phyloP scores from a whole-genome alignment of 2,329 filamentous ascomycete genomes.

The Cryphonectria radicalis region DNA sequence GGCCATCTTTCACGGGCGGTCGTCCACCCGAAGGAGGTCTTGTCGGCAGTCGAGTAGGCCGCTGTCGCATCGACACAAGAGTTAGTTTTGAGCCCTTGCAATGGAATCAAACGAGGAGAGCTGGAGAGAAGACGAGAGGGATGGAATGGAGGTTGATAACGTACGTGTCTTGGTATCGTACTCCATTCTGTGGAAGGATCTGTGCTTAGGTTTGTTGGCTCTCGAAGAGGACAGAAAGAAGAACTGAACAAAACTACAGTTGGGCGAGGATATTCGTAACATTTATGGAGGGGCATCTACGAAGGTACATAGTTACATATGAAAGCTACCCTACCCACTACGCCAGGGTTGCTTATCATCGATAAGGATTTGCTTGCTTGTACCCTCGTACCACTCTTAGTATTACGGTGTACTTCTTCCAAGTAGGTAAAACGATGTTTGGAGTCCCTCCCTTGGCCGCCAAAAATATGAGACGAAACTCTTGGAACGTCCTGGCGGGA shows the following conservation, averaged over 20 bases:
- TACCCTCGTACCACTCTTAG: not conserved
- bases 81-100: not conserved
- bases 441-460: no score
- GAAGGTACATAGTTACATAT: not conserved
- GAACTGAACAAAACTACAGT: not conserved
- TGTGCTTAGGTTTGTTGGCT: not conserved
- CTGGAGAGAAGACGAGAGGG: constrained; percentile 5
- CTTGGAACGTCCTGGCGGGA: not conserved
- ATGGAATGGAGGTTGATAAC: constrained; percentile 37
- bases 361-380: constrained; percentile 2
- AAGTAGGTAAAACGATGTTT: not conserved
- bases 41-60: constrained; percentile 78
- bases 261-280: not conserved
- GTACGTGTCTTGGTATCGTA: constrained; percentile 74
- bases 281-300: constrained; percentile 13
- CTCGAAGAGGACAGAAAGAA: not conserved
- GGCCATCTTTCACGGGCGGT: constrained; percentile 92
- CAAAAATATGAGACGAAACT: constrained; percentile 12
- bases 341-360: constrained; percentile 15
- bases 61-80: constrained; percentile 52
- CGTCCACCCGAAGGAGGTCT: constrained; percentile 81
- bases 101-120: not conserved
- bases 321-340: not conserved
- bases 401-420: not conserved
- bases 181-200: constrained; percentile 59